Evolutionary conservation across 2,329 filamentous ascomycete species (phyloP), one percentile per base, ranked within the genome.

Genomic region (Aspergillus sp.): DNA sequence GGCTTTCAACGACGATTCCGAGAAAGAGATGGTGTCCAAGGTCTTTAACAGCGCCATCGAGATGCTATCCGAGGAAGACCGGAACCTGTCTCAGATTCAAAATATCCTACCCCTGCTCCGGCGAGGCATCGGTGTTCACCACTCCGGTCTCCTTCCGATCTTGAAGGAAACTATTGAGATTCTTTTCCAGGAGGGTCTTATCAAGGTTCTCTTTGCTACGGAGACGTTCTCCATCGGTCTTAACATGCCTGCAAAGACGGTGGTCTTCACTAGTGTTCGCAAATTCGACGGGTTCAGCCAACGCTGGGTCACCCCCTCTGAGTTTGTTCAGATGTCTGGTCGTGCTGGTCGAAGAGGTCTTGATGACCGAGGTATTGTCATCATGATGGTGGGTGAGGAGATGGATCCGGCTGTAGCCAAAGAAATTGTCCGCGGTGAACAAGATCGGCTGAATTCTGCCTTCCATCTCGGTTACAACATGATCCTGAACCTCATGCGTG

Each of bases 391-490:
- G 56, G 88, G 95, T 66, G 89, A 95, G 71, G 90, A 94, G 75
- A 93, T 99, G 77, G 94, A 99, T 65, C 94, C 94, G 1, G 85
- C 90, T 2, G 86, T 88, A n/a, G 93, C 94, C 40, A 95, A 95
- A 73, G 87, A 89, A 58, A 96, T 99, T 62, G 94, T 99, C 11
- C 90, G 94, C 49, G 94, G 94, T 60, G 89, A 96, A 67, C 94
- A 99, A 71, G 95, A 99, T 72, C 91, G 92, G 61, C 85, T 99
- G 26, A 97, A 97, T 74, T 97, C 94, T 3, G 94, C 94, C 1
- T 99, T 99, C 75, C 90, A 99, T 69, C 82, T 99, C 14, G 92
- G 94, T 30, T 99, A 99, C 79, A 99, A 99, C 76, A 99, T 99
- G 94, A 90, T 99, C 66, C 80, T 99, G 52, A 99, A 99, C 67